Conservation (phyloP, 495 filamentous ascomycete genomes). For the Podospora fimiseda region DNA sequence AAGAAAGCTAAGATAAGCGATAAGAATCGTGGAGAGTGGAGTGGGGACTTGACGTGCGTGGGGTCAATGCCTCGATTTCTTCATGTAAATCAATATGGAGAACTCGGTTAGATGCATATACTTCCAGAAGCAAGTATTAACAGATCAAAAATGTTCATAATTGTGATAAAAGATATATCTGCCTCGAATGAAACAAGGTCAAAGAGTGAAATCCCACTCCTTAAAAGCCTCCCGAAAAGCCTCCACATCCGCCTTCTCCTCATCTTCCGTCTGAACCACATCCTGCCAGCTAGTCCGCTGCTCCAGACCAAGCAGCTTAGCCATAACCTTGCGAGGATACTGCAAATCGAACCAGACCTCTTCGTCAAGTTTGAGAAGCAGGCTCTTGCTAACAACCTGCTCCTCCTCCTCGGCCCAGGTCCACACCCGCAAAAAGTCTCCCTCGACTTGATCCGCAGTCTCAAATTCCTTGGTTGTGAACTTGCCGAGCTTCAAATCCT, state of each 20-base stretch:
- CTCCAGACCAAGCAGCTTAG: slow-evolving; percentile 75
- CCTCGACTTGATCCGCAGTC: slow-evolving; percentile 39
- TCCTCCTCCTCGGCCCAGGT: slow-evolving; percentile 54
- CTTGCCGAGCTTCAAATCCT: slow-evolving; percentile 64
- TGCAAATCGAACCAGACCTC: slow-evolving; percentile 52
- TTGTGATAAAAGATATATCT: too few species aligned
- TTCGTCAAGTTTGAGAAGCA: slow-evolving; percentile 43
- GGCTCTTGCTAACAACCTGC: slow-evolving; percentile 35
- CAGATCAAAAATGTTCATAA: neutral
- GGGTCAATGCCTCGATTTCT: neutral
- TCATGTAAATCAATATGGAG: neutral
- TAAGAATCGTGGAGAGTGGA: too few species aligned
- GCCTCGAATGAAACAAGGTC: too few species aligned
- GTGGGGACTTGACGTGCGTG: too few species aligned
- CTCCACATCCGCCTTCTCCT: slow-evolving; percentile 74
- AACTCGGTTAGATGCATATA: slow-evolving; percentile 1
- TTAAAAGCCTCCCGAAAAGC: slow-evolving; percentile 81
- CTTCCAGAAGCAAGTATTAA: neutral
- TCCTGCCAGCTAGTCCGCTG: slow-evolving; percentile 71
- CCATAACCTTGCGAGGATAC: slow-evolving; percentile 72
- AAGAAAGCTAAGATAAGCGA: slow-evolving; percentile 25
- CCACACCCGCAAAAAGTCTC: slow-evolving; percentile 82
- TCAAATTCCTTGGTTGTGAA: slow-evolving; percentile 37
- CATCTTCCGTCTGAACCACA: slow-evolving; percentile 65
- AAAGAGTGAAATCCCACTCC: slow-evolving; percentile 71